phyloP scores from a whole-genome alignment of 2,329 filamentous ascomycete genomes.

The Xylariaceae sp. region DNA sequence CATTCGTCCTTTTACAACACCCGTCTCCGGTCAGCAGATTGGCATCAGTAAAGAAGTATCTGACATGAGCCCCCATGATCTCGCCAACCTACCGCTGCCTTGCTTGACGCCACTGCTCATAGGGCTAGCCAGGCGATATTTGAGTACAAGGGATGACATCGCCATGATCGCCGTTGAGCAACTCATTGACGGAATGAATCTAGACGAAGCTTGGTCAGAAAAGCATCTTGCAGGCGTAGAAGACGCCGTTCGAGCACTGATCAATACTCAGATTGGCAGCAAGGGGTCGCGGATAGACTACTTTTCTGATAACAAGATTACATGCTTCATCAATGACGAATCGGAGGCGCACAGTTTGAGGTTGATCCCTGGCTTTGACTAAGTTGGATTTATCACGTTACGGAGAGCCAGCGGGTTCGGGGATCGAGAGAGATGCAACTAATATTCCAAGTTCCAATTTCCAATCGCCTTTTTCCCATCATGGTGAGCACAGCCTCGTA shows the following conservation, averaged over 20 bases:
- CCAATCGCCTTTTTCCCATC: too few relatives aligned
- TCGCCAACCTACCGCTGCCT: constrained; percentile 14
- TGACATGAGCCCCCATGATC: constrained; percentile 9
- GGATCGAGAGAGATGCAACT: too few relatives aligned
- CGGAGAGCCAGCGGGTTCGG: too few relatives aligned
- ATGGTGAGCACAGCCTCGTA: too few relatives aligned
- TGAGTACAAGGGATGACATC: constrained; percentile 13
- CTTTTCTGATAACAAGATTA: constrained; percentile 16
- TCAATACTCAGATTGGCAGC: constrained; percentile 7
- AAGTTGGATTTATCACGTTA: too few relatives aligned
- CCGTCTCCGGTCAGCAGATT: too few relatives aligned
- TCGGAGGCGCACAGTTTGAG: constrained; percentile 11
- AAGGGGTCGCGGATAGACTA: constrained; percentile 16
- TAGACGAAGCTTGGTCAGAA: constrained; percentile 14
- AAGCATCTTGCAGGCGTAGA: constrained; percentile 7
- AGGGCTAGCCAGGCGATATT: constrained; percentile 12
- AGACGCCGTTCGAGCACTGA: constrained; percentile 6
- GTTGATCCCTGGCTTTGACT: constrained; percentile 15
- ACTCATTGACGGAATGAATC: constrained; percentile 20
- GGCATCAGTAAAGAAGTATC: constrained; percentile 12
- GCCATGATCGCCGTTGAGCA: constrained; percentile 20
- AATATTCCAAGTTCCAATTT: too few relatives aligned
- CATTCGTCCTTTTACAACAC: background rate
- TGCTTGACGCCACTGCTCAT: constrained; percentile 9
- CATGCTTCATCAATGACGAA: constrained; percentile 15